Base-by-base conservation (phyloP, 202 grass and related monocot species). In the Elaeis oleifera region DNA sequence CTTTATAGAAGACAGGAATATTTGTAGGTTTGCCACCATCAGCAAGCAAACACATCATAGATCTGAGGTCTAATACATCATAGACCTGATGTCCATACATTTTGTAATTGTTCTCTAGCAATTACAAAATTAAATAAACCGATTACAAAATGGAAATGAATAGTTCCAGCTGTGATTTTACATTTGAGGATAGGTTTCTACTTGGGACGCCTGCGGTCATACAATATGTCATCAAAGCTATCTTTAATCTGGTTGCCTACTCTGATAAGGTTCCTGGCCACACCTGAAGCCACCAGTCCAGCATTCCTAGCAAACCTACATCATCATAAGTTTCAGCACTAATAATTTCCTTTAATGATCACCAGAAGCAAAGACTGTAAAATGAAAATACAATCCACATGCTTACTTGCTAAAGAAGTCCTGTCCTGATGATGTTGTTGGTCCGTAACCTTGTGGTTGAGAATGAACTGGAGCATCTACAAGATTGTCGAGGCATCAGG, bases 291-390 rank as follows among this genome's bases (percentile, higher is more conserved):
- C 68, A 97, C 92, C 73, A 97, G 71, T 15, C 82, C 85, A 16
- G 80, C 71, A 80, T 88, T 97, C 67, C 88, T 81, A 28, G 77
- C 79, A 81, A 97, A 89, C 72, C 94, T 97, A 77, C 65, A 78
- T 49, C 32, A 74, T 64, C 54, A 62, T 58, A 50, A 50, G n/a
- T 9, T 49, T 64, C 39, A 49, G 39, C 5, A 48, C 18, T 19
- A 4, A 53, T 4, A 11, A 16, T 23, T 24, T 24, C 31, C 15
- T 44, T 44, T 44, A 44, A 44, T 44, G 11, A 13, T 11, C 11
- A 13, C 9, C 36, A 13, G 9, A 13, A 44, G 9, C 36, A 14
- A 3, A 44, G 3, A 44, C 36, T 13, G 36, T 44, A 13, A 44
- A 44, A 44, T 44, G 11, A 44, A 44, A 44, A 44, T 13, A 11